phyloP scores from a whole-genome alignment of 2,329 filamentous ascomycete species.

The Cytospora mali region DNA sequence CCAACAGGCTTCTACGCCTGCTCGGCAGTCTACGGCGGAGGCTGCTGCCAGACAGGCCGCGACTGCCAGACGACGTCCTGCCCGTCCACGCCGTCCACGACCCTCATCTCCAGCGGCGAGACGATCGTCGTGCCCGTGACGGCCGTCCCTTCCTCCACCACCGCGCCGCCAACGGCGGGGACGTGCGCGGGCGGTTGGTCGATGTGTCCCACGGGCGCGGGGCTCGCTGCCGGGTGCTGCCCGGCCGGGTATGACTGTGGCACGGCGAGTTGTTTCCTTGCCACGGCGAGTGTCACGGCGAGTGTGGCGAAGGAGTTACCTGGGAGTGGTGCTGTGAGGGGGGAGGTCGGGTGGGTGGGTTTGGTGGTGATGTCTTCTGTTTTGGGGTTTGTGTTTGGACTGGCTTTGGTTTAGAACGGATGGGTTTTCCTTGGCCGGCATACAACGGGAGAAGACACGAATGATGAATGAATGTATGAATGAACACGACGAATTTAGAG shows the following conservation, averaged over 20 bases:
- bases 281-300: constrained; percentile 54
- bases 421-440: background rate
- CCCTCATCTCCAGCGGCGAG: constrained; percentile 66
- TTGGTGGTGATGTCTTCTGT: constrained; percentile 20
- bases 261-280: constrained; percentile 68
- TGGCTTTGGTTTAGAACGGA: constrained; percentile 10
- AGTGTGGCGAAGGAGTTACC: constrained; percentile 60
- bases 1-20: constrained; percentile 93
- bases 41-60: constrained; percentile 84
- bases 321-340: constrained; percentile 12
- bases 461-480: constrained; percentile 15
- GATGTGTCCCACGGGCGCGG: constrained; percentile 60
- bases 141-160: constrained; percentile 47
- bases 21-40: constrained; percentile 77
- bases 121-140: constrained; percentile 70
- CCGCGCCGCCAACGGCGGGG: too few species aligned
- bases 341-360: background rate
- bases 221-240: constrained; percentile 80
- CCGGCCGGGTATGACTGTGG: constrained; percentile 77
- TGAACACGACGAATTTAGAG: constrained; percentile 18
- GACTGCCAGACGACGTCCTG: constrained; percentile 84
- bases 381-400: constrained; percentile 22
- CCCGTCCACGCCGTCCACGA: constrained; percentile 61
- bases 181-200: constrained; percentile 82
- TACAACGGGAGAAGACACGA: constrained; percentile 13